phyloP scores from a whole-genome alignment of 2,329 filamentous ascomycete species.

The Aspergillus eucalypticola region DNA sequence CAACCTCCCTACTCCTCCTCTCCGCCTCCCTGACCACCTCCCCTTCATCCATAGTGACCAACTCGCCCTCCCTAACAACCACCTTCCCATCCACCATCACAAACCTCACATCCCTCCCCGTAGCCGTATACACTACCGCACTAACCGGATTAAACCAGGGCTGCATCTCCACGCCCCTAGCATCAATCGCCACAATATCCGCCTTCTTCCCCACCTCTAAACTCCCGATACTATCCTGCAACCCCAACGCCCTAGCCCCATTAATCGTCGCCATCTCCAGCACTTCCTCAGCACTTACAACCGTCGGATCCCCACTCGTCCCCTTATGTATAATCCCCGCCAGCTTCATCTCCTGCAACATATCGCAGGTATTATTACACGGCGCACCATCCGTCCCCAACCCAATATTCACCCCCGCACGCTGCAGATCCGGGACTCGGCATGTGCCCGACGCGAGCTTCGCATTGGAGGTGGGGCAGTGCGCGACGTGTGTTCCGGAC shows the following conservation, averaged over 20 bases:
- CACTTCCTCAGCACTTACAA: constrained; percentile 48
- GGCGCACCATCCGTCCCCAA: constrained; percentile 57
- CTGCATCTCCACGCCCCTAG: constrained; percentile 35
- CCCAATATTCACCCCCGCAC: constrained; percentile 48
- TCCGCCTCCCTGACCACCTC: constrained; percentile 43
- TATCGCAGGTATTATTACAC: constrained; percentile 55
- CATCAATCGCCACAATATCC: constrained; percentile 41
- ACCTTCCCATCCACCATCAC: constrained; percentile 48
- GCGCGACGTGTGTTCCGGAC: constrained; percentile 50
- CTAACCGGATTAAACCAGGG: constrained; percentile 47
- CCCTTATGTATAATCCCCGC: constrained; percentile 54
- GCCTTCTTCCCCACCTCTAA: constrained; percentile 46
- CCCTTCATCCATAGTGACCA: constrained; percentile 45
- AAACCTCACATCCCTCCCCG: constrained; percentile 47
- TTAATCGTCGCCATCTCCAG: constrained; percentile 56
- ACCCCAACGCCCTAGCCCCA: constrained; percentile 51
- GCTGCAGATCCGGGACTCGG: constrained; percentile 48
- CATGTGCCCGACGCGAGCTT: constrained; percentile 56
- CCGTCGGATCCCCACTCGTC: constrained; percentile 42
- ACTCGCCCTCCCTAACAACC: constrained; percentile 38
- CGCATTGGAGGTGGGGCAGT: constrained; percentile 55
- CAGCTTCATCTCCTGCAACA: constrained; percentile 56
- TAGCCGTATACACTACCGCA: constrained; percentile 46
- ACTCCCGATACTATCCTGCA: constrained; percentile 43
- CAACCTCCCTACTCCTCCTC: constrained; percentile 38